Percentiles rank a stretch among this genome's conserved stretches.
Evolutionary conservation across 148 eudicot species (phyloP).

Genomic region (Bassia scoparia): DNA sequence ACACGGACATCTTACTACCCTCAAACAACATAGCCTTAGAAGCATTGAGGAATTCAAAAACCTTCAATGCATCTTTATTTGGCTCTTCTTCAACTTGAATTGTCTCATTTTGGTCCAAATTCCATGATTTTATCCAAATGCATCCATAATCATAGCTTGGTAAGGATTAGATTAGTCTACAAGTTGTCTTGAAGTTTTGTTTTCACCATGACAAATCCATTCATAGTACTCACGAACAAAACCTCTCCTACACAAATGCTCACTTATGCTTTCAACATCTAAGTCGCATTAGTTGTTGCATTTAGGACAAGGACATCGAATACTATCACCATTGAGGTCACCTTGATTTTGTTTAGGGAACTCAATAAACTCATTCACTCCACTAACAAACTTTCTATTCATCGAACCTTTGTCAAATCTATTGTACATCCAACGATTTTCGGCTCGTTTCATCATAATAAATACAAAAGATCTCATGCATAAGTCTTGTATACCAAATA

Average conservation of each 20-base stretch:
- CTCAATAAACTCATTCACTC: not conserved
- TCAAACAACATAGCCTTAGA: not conserved
- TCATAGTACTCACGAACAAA: not conserved
- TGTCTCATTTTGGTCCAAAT: not conserved
- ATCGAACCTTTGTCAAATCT: too few relatives aligned
- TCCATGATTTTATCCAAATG: not conserved
- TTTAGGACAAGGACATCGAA: not conserved
- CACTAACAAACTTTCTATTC: not conserved
- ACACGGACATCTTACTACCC: not conserved
- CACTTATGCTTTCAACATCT: not conserved
- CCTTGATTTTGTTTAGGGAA: not conserved
- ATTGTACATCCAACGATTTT: too few relatives aligned
- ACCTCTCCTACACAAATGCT: not conserved
- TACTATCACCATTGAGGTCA: not conserved
- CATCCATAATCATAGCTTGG: not conserved
- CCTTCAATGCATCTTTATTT: not conserved
- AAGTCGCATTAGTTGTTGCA: not conserved
- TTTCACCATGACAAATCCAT: not conserved
- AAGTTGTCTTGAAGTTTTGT: not conserved
- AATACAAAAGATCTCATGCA: too few relatives aligned
- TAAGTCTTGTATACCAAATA: too few relatives aligned
- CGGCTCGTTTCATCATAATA: not conserved
- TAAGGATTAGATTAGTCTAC: not conserved
- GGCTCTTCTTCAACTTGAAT: not conserved
- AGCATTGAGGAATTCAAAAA: not conserved